Percentiles rank a stretch among this genome's conserved stretches.
phyloP scores from a whole-genome alignment of 257 asterid genomes.

The Nicotiana sylvestris region DNA sequence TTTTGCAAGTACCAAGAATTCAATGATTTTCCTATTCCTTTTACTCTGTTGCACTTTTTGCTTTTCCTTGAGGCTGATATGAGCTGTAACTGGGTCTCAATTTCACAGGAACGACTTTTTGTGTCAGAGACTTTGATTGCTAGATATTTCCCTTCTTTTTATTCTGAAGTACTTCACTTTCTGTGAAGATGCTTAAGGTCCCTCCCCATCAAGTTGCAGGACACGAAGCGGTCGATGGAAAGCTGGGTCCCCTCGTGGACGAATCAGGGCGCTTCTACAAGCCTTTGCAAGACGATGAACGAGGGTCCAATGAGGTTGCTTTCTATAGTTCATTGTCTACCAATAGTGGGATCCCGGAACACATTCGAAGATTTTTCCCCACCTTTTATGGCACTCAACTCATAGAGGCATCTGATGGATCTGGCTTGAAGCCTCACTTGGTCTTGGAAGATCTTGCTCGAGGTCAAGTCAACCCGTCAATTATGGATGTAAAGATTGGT shows the following conservation, averaged over 20 bases:
- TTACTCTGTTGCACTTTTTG: not conserved
- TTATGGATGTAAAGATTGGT: slow-evolving; percentile 86
- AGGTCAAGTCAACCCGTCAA: slow-evolving; percentile 53
- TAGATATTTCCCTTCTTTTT: not conserved
- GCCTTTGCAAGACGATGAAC: slow-evolving; percentile 82
- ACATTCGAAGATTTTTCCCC: slow-evolving; percentile 64
- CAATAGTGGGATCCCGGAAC: slow-evolving; percentile 50
- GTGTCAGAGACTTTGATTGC: not conserved
- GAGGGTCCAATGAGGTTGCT: slow-evolving; percentile 67
- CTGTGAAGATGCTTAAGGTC: slow-evolving; percentile 56
- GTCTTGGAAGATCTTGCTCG: slow-evolving; percentile 57
- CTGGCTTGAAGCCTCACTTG: slow-evolving; percentile 66
- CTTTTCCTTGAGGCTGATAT: not conserved
- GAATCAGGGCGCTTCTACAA: slow-evolving; percentile 88
- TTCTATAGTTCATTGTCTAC: slow-evolving; percentile 71
- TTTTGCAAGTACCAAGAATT: not conserved
- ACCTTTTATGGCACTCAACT: slow-evolving; percentile 67
- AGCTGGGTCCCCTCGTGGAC: slow-evolving; percentile 79
- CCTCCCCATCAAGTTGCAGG: slow-evolving; percentile 97
- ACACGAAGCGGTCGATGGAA: slow-evolving; percentile 58
- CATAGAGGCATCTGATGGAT: slow-evolving; percentile 85
- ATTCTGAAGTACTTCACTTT: not conserved
- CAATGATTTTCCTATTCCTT: not conserved
- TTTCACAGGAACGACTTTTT: not conserved
- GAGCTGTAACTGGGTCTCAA: not conserved